These are phyloP conservation scores for Nitzschia putrida DNA, from an alignment of 108 stramenopile genomes.

Conservation along the genomic window DNA sequence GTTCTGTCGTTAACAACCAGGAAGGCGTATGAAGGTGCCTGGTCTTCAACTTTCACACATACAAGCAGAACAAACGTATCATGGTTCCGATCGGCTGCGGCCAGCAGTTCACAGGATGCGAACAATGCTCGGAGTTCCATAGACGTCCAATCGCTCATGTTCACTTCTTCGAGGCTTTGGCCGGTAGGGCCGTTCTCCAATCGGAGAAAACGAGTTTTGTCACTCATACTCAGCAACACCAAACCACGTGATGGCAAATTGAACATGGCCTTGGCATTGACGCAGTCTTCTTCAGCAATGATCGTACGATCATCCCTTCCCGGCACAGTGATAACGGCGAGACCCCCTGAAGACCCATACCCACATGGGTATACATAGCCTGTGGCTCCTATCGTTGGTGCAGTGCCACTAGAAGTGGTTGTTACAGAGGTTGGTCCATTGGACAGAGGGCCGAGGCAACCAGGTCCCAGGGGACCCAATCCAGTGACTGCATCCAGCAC, in stretches of 20 bases:
- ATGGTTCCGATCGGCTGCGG: conserved; percentile 12
- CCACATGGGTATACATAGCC: conserved; percentile 80
- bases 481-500: conserved; percentile 75
- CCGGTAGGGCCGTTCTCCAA: conserved; percentile 5
- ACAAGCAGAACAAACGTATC: conserved; percentile 23
- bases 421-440: conserved; percentile 1
- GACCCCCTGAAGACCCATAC: conserved; percentile 74
- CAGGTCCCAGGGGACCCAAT: conserved; percentile 77
- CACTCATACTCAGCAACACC: conserved; percentile 57
- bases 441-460: conserved; percentile 65
- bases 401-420: conserved; percentile 12
- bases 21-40: conserved; percentile 15
- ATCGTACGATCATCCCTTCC: conserved; percentile 75
- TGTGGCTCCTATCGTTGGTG: conserved; percentile 33
- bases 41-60: conserved; percentile 20
- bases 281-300: conserved; percentile 68
- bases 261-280: conserved; percentile 59
- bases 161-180: conserved; percentile 21
- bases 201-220: conserved; percentile 14
- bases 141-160: conserved; percentile 31
- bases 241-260: conserved; percentile 54
- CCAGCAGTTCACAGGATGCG: conserved; percentile 21
- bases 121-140: conserved; percentile 25
- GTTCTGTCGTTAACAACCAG: conserved; percentile 15
- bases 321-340: conserved; percentile 68